Evolutionary conservation across 192 early-diverging fungal species (phyloP), one percentile per base, ranked within the genome.

Genomic region (Phlyctochytrium planicorne): DNA sequence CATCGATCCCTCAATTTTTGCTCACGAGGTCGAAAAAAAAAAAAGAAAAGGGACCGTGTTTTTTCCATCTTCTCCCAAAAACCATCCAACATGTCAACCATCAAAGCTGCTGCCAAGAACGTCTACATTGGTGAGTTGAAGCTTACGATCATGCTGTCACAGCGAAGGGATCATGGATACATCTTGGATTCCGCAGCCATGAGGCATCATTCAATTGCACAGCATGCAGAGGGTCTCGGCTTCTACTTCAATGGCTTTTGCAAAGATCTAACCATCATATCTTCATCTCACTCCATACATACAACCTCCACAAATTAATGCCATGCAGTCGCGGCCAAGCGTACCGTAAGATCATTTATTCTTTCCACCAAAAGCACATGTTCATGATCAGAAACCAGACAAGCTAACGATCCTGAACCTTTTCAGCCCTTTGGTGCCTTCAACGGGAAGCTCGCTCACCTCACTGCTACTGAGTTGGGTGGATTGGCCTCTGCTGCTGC

Each of bases 401-500:
- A 2, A 10, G 24, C 32, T 30, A 23, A 25, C 27, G 27, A 32
- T 34, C 34, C 30, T 59, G 36, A 25, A 23, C 33, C 12, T 27
- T 30, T 69, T n/a, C 47, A 75, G 75, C 91, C 96, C 35, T 94
- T 96, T 61, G 94, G 94, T 31, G 89, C 92, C 53, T 98, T 98
- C 79, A 92, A 93, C 68, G 96, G 96, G 52, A 95, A 96, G 80
- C 86, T 98, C 73, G 92, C 90, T 72, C 82, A 90, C 62, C 78
- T 93, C 31, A 90, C 89, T 10, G 89, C 88, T 67, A 89, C 71
- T 24, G 76, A 78, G 65, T 69, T 82, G 14, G 96, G 96, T 66
- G 96, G 94, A 29, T 70, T 96, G 27, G 93, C 96, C n/a, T 91
- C 94, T 65, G 89, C 87, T 73, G 94, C 94, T 3, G 94, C 91